These are phyloP conservation scores for Colletotrichum gigasporum DNA, from an alignment of 2,329 filamentous ascomycete species.

Conservation along the genomic window DNA sequence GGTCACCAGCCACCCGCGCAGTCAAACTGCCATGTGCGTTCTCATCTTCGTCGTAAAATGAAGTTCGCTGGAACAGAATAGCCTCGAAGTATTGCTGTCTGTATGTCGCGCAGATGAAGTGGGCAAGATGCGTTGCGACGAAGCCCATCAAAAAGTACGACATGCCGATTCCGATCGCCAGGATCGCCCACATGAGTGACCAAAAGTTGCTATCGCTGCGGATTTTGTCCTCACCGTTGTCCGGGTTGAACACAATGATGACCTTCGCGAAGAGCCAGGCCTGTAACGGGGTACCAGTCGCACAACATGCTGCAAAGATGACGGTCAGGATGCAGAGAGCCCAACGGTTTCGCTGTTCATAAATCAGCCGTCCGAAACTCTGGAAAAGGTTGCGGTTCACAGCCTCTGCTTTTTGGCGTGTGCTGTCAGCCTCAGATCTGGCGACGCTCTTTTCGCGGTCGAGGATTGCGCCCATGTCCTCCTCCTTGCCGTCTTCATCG, in stretches of 20 bases:
- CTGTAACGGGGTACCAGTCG: conserved; percentile 58
- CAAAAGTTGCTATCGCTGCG: conserved; percentile 64
- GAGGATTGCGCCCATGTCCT: conserved; percentile 51
- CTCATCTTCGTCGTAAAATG: conserved; percentile 69
- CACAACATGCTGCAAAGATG: conserved; percentile 54
- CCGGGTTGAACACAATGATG: conserved; percentile 58
- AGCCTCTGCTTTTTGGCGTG: conserved; percentile 43
- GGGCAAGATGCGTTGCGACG: conserved; percentile 55
- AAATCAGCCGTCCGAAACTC: conserved; percentile 66
- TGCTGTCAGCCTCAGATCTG: conserved; percentile 42
- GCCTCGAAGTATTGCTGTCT: conserved; percentile 69
- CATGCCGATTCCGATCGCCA: conserved; percentile 62
- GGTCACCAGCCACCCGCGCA: conserved; percentile 63
- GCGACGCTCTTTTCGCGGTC: conserved; percentile 57
- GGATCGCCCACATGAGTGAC: conserved; percentile 71
- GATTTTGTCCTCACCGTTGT: conserved; percentile 41
- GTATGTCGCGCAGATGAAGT: conserved; percentile 61
- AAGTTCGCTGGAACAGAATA: conserved; percentile 66
- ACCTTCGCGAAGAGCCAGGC: conserved; percentile 65
- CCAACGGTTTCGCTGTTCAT: conserved; percentile 63
- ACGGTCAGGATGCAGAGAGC: conserved; percentile 60
- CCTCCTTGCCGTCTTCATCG: conserved; percentile 48
- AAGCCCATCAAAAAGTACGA: conserved; percentile 62
- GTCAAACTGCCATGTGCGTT: conserved; percentile 70
- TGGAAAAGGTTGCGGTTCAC: conserved; percentile 54